Conservation (phyloP, 140 eudicot genomes). For the Senecio squalidus region DNA sequence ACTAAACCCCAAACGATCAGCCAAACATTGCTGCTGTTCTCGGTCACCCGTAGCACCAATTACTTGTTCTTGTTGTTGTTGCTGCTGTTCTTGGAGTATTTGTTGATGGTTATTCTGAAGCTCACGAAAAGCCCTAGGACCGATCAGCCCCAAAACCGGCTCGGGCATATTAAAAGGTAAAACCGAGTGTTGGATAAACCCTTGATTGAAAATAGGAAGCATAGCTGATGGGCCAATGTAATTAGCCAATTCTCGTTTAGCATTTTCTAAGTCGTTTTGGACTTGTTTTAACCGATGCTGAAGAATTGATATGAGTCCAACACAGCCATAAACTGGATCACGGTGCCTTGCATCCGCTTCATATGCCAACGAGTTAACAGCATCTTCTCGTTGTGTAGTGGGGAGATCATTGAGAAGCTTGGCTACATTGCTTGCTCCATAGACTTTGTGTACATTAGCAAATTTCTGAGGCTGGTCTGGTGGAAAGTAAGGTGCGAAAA, state of each 20-base stretch:
- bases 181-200: slow-evolving; percentile 25
- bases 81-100: slow-evolving; percentile 32
- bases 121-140: slow-evolving; percentile 36
- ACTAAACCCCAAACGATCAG: slow-evolving; percentile 40
- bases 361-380: slow-evolving; percentile 41
- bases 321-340: slow-evolving; percentile 50
- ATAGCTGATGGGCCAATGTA: slow-evolving; percentile 33
- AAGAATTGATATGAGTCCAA: slow-evolving; percentile 38
- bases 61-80: slow-evolving; percentile 47
- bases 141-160: slow-evolving; percentile 46
- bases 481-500: slow-evolving; percentile 47
- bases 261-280: slow-evolving; percentile 35
- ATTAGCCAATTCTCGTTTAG: slow-evolving; percentile 31
- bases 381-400: slow-evolving; percentile 42
- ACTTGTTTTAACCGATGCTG: slow-evolving; percentile 37
- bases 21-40: slow-evolving; percentile 49
- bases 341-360: slow-evolving; percentile 48
- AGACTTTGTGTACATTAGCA: slow-evolving; percentile 44
- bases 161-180: slow-evolving; percentile 39
- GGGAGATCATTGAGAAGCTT: slow-evolving; percentile 36
- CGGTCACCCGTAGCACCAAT: slow-evolving; percentile 35
- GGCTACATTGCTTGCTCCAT: slow-evolving; percentile 48
- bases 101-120: slow-evolving; percentile 36
- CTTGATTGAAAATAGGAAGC: slow-evolving; percentile 34
- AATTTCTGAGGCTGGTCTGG: slow-evolving; percentile 45